phyloP scores from a whole-genome alignment of 768 basidiomycete genomes.

The Gloeostereum incarnatum region DNA sequence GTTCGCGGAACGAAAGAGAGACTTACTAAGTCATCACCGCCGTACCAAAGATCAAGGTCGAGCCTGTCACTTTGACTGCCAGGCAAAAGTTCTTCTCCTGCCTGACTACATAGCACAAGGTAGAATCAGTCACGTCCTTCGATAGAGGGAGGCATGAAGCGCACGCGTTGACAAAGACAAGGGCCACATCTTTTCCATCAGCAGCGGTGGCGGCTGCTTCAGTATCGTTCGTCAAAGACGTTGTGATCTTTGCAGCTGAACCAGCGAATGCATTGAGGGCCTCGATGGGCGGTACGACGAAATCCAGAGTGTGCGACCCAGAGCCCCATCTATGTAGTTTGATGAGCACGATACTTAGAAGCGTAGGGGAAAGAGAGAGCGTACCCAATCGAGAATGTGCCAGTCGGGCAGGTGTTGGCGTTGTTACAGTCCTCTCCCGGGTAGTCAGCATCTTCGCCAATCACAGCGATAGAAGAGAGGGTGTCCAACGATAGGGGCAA shows the following conservation, averaged over 20 bases:
- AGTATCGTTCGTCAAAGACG: constrained; percentile 34
- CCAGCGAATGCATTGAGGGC: constrained; percentile 33
- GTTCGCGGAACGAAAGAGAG: constrained; percentile 15
- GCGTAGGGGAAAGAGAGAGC: too few species aligned
- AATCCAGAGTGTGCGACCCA: constrained; percentile 36
- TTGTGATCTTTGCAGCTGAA: constrained; percentile 26
- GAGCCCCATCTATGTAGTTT: too few species aligned
- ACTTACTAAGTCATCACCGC: constrained; percentile 37
- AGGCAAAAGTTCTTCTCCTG: too few species aligned
- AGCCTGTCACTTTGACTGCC: constrained; percentile 54
- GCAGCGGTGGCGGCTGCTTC: constrained; percentile 28
- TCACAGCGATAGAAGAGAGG: constrained; percentile 46
- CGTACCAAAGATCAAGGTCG: constrained; percentile 49
- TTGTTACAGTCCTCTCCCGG: constrained; percentile 37
- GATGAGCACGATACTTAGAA: too few species aligned
- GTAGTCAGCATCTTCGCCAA: constrained; percentile 52
- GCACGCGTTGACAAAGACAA: constrained; percentile 53
- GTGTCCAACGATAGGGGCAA: constrained; percentile 35
- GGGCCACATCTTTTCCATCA: constrained; percentile 39
- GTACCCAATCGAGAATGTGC: constrained; percentile 59
- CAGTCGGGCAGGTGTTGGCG: constrained; percentile 44
- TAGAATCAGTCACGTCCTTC: too few species aligned
- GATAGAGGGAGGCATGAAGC: too few species aligned
- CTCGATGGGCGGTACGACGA: constrained; percentile 34
- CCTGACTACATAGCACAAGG: too few species aligned